These are phyloP conservation scores for Tetracladium setigerum DNA, from an alignment of 495 filamentous ascomycete species.

Conservation along the genomic window DNA sequence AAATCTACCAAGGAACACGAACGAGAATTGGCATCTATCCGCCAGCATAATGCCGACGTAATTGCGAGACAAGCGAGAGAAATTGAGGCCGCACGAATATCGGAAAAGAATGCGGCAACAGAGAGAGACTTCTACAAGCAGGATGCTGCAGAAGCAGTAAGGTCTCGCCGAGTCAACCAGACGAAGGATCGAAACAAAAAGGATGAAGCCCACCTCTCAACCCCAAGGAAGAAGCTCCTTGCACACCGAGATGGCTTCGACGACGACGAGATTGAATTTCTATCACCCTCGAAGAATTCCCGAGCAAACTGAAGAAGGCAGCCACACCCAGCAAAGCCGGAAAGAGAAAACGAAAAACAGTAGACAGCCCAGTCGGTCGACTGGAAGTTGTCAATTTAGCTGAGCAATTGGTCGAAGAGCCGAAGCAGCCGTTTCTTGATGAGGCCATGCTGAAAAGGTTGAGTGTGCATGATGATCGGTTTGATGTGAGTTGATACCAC, in stretches of 20 bases:
- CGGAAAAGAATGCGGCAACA: conserved; percentile 35
- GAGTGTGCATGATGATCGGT: conserved; percentile 18
- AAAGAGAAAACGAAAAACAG: conserved; percentile 39
- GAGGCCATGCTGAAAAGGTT: conserved; percentile 16
- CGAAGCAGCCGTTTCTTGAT: conserved; percentile 5
- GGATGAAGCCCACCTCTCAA: conserved; percentile 10
- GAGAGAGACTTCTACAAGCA: conserved; percentile 46
- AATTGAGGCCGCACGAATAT: conserved; percentile 35
- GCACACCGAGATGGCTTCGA: conserved; percentile 45
- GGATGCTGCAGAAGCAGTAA: conserved; percentile 36
- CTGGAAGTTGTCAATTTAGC: conserved; percentile 38
- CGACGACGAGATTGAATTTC: conserved; percentile 39
- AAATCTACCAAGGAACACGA: conserved; percentile 35
- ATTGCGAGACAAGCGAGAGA: conserved; percentile 36
- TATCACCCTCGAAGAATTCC: conserved; percentile 25
- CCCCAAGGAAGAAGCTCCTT: conserved; percentile 39
- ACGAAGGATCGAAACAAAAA: conserved; percentile 27
- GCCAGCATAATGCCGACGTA: conserved; percentile 37
- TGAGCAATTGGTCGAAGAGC: conserved; percentile 2
- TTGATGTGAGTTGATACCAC: conserved; percentile 15
- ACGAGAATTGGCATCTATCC: conserved; percentile 35
- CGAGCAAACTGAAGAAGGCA: conserved; percentile 16
- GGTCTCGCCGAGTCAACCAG: conserved; percentile 25
- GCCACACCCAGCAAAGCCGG: conserved; percentile 27
- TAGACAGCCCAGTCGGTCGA: conserved; percentile 41